Evolutionary conservation across 495 filamentous ascomycete species (phyloP).

Genomic region (Aspergillus bertholletiae): DNA sequence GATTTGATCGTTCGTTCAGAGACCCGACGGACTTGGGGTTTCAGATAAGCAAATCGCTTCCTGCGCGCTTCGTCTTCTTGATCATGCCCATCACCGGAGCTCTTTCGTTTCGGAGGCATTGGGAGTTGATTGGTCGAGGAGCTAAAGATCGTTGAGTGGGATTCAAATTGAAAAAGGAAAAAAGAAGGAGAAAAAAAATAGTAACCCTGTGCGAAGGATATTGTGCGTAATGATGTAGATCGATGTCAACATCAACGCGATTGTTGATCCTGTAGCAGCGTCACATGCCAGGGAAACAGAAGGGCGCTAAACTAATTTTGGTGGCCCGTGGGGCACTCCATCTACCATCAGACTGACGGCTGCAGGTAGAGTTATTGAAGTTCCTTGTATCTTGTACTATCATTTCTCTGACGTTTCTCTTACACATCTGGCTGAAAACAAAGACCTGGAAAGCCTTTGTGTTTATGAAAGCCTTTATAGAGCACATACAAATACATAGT

Average conservation of each 20-base stretch:
- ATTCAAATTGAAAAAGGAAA: too few species aligned
- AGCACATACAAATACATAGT: neutral
- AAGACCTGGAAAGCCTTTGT: too few species aligned
- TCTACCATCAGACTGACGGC: too few species aligned
- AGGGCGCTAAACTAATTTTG: conserved; percentile 9
- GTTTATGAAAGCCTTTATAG: too few species aligned
- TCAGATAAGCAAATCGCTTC: conserved; percentile 43
- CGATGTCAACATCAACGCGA: neutral
- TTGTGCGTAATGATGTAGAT: neutral
- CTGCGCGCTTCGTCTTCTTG: conserved; percentile 16
- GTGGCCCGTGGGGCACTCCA: neutral
- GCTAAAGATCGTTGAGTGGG: neutral
- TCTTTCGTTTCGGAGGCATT: conserved; percentile 41
- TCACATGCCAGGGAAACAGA: conserved; percentile 10
- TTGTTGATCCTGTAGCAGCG: conserved; percentile 1
- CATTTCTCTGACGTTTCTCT: too few species aligned
- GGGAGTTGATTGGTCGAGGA: neutral
- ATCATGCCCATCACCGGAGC: conserved; percentile 19
- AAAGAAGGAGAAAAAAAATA: too few species aligned
- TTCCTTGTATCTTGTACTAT: too few species aligned
- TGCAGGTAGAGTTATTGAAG: too few species aligned
- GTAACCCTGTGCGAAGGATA: too few species aligned
- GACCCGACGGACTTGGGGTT: conserved; percentile 49
- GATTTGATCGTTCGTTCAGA: conserved; percentile 53
- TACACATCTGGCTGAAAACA: too few species aligned